phyloP scores from a whole-genome alignment of 805 yeast genomes.

The Cyberlindnera samutprakarnensis region DNA sequence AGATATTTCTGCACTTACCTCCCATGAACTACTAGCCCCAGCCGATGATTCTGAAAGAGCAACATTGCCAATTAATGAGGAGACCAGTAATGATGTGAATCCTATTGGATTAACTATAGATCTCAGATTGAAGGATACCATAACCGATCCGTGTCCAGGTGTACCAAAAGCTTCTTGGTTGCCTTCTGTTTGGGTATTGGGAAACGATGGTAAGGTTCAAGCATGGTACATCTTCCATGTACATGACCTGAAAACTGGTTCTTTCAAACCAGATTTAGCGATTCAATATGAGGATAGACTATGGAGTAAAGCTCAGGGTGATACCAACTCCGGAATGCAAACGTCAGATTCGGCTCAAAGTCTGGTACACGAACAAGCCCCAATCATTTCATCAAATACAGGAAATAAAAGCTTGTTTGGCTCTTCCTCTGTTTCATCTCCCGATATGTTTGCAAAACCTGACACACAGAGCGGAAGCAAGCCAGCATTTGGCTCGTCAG shows the following conservation, averaged over 20 bases:
- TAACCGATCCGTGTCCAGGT: conserved; percentile 48
- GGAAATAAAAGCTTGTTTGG: conserved; percentile 12
- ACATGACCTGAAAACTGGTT: conserved; percentile 35
- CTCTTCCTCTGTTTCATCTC: too few species aligned
- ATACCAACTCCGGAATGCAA: too few species aligned
- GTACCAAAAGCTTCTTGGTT: conserved; percentile 52
- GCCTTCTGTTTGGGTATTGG: conserved; percentile 59
- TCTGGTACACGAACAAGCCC: too few species aligned
- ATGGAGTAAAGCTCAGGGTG: too few species aligned
- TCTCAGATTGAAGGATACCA: conserved; percentile 34
- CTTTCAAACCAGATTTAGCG: conserved; percentile 21
- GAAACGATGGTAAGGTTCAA: conserved; percentile 53
- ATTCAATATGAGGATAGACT: conserved; percentile 6
- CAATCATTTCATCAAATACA: not conserved
- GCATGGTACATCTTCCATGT: conserved; percentile 61
- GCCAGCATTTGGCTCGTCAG: too few species aligned
- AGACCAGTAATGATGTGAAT: conserved; percentile 57
- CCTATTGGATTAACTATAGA: conserved; percentile 69
- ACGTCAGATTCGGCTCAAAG: too few species aligned
- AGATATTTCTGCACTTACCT: conserved; percentile 46
- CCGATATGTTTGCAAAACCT: too few species aligned
- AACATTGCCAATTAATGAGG: conserved; percentile 61
- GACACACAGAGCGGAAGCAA: too few species aligned
- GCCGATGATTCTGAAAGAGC: conserved; percentile 69
- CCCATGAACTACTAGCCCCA: conserved; percentile 33